Conservation (phyloP, 495 filamentous ascomycete species). For the Annulohypoxylon moriforme region DNA sequence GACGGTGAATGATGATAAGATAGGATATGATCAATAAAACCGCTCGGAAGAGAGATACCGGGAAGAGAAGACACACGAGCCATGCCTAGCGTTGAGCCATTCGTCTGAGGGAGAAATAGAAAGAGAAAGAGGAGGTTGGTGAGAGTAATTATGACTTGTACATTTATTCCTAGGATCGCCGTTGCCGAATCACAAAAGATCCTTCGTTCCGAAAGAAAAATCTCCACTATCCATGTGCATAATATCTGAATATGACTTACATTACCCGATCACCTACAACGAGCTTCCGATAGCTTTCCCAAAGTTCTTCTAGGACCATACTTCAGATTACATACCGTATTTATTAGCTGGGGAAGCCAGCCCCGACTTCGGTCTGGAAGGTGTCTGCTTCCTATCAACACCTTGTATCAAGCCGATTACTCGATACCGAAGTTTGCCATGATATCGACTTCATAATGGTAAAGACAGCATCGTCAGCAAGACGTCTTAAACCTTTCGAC, state of each 20-base stretch:
- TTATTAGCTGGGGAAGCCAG: neutral
- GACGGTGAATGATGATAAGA: slow-evolving; percentile 1
- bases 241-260: neutral
- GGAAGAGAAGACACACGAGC: neutral
- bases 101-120: slow-evolving; percentile 4
- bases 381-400: neutral
- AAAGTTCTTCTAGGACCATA: neutral
- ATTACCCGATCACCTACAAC: neutral
- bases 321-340: neutral
- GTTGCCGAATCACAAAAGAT: slow-evolving; percentile 35
- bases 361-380: neutral
- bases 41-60: neutral
- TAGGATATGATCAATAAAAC: neutral
- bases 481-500: neutral
- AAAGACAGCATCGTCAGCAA: neutral
- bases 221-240: neutral
- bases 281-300: neutral
- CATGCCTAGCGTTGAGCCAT: slow-evolving; percentile 11
- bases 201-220: slow-evolving; percentile 29
- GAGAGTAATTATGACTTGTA: slow-evolving; percentile 33
- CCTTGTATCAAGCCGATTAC: neutral
- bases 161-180: slow-evolving; percentile 45
- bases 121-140: neutral
- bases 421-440: neutral
- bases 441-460: neutral